Base-by-base conservation (phyloP, 2,329 filamentous ascomycete species). In the Drechslera avenae region DNA sequence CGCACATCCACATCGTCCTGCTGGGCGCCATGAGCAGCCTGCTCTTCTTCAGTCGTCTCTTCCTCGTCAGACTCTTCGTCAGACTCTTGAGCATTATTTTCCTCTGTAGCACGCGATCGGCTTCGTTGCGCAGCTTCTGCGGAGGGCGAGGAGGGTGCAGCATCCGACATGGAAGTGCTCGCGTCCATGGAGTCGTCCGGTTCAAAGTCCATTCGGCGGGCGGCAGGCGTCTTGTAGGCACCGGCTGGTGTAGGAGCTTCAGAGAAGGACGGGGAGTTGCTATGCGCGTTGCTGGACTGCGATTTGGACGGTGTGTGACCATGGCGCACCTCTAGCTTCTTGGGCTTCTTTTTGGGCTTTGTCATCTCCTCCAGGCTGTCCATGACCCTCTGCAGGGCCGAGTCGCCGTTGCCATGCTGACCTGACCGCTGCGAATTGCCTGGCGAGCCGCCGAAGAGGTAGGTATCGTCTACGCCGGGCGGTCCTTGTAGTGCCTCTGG, bases 391-490 rank as follows among this genome's bases (percentile, higher is more conserved):
- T 57, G 51, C 39, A 55, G 52, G 19, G 45, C 42, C 5, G 54
- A 45, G 13, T 58, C 54, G 26, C 54, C 18, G 35, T 46, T 19
- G 37, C 46, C n/a, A 17, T 44, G 44, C 28, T 48, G 52, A 6
- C 66, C 58, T 14, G 41, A 46, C 30, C 62, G 54, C 33, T 63
- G 64, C 39, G 58, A 58, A 37, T 67, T 57, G 8, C 70, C 71
- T 42, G 68, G 66, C 6, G 70, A 72, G 44, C 73, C 73, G 19
- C 74, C 74, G 59, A 75, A 76, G 42, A 79, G 52, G 57, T 77
- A 79, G 16, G 77, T 79, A 54, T 80, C 77, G 62, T 79, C 77
- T 9, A 61, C 71, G 33, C 77, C 77, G 7, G 59, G 35, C 23
- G 54, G 57, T 2, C 54, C 62, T 31, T 68, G 64, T 5, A 60